Base-by-base conservation (phyloP, 768 basidiomycete species). In the Calocybe indica region DNA sequence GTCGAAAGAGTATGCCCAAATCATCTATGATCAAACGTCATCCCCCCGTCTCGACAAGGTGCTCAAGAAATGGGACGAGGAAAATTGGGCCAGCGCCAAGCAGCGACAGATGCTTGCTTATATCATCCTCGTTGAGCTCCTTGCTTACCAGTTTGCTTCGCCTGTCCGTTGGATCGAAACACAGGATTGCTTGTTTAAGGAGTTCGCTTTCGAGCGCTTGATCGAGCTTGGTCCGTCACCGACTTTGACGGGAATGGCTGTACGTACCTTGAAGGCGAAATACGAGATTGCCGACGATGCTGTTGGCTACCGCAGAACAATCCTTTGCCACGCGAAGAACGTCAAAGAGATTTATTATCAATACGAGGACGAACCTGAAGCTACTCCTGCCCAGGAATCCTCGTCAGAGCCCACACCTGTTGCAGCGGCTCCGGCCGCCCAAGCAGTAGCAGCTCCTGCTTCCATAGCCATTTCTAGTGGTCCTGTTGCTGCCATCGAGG, bases 141-240 rank as follows among this genome's bases (percentile, higher is more conserved):
- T 99, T 42, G 92, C 96, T 10, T 99, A 99, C 62, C 96, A 99
- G 63, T 98, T 95, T 58, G 94, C 95, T 0, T 98, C 95, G 1
- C 94, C 96, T 6, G 95, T 99, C 13, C 88, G 94, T 43, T 99
- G 96, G 96, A 99, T 99, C 58, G 90, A 98, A 71, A 99, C 95
- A 0, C 96, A 99, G 62, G 96, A 99, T 59, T 78, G 88, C 22
- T 78, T 99, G 48, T 99, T 99, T 74, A 78, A 75, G 7, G 67
- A 82, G 7, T 96, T 82, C 74, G 73, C 75, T 39, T 96, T 96
- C 59, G 95, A 97, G 66, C 84, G 96, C 11, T 76, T 98, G 58
- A 86, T 99, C 58, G 96, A 99, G 64, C 72, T 99, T 45, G 96
- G 96, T 31, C 96, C 96, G 36, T 92, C 92, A 4, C 96, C 96